Conservation (phyloP, 352 stramenopile genomes). For the Stramenopiles sp. region DNA sequence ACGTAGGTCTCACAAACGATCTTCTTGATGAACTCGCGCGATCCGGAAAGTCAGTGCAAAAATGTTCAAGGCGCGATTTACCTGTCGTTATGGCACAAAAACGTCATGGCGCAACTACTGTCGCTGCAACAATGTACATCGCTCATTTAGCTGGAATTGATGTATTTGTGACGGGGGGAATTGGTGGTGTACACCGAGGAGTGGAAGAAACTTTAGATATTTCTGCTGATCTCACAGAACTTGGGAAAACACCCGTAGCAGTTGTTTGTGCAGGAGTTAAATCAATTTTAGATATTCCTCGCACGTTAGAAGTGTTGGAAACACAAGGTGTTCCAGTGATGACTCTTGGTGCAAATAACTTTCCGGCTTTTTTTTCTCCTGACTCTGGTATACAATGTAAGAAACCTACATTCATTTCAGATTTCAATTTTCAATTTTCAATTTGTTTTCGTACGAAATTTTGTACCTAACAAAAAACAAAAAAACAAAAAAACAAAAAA, state of each 20-base stretch:
- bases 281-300: constrained; percentile 79
- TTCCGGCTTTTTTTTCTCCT: constrained; percentile 88
- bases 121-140: constrained; percentile 77
- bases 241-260: constrained; percentile 60
- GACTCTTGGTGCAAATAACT: constrained; percentile 49
- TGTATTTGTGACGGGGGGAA: constrained; percentile 85
- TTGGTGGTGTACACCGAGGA: constrained; percentile 77
- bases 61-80: constrained; percentile 36
- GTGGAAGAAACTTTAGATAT: constrained; percentile 52
- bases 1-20: constrained; percentile 26
- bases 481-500: too few relatives aligned
- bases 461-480: too few relatives aligned
- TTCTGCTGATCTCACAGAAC: constrained; percentile 75
- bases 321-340: constrained; percentile 76
- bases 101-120: constrained; percentile 55
- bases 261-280: constrained; percentile 94
- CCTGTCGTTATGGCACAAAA: constrained; percentile 12
- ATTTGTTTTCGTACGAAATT: too few relatives aligned
- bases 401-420: too few relatives aligned
- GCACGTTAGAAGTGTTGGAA: constrained; percentile 83
- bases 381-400: constrained; percentile 30
- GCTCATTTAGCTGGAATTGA: constrained; percentile 60
- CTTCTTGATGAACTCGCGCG: constrained; percentile 30
- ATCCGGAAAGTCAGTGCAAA: constrained; percentile 22
- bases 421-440: too few relatives aligned